phyloP scores from a whole-genome alignment of 2,329 filamentous ascomycete species.

The Mycogone perniciosa region DNA sequence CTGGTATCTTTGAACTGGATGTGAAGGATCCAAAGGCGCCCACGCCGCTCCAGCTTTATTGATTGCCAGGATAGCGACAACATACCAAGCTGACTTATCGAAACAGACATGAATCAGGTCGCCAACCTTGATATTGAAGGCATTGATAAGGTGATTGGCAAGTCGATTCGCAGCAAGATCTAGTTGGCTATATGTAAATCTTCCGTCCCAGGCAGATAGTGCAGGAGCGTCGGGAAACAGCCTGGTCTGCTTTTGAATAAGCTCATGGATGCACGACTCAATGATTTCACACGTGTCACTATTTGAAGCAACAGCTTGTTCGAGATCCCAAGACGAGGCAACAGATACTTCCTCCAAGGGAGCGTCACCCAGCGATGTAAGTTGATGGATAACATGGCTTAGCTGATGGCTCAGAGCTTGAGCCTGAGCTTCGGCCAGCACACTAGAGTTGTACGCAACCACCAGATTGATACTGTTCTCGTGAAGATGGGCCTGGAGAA shows the following conservation, averaged over 20 bases:
- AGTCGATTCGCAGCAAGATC: conserved; percentile 4
- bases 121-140: conserved; percentile 11
- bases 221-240: not conserved
- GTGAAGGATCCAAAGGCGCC: conserved; percentile 9
- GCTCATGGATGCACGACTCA: not conserved
- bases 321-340: conserved; percentile 1
- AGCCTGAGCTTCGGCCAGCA: not conserved
- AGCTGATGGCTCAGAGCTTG: not conserved
- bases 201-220: conserved; percentile 15
- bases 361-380: not conserved
- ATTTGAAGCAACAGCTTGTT: not conserved
- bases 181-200: conserved; percentile 33
- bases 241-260: conserved; percentile 1
- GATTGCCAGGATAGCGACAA: conserved; percentile 14
- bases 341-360: not conserved
- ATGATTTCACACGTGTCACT: not conserved
- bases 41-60: conserved; percentile 13
- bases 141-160: conserved; percentile 6
- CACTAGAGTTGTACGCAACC: not conserved
- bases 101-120: conserved; percentile 7
- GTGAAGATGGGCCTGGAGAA: not conserved
- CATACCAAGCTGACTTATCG: conserved; percentile 10
- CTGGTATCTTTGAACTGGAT: not conserved
- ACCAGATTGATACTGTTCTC: not conserved
- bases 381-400: not conserved